These are phyloP conservation scores for Malus hybrid DNA, from an alignment of 331 rosid genomes.

Conservation along the genomic window DNA sequence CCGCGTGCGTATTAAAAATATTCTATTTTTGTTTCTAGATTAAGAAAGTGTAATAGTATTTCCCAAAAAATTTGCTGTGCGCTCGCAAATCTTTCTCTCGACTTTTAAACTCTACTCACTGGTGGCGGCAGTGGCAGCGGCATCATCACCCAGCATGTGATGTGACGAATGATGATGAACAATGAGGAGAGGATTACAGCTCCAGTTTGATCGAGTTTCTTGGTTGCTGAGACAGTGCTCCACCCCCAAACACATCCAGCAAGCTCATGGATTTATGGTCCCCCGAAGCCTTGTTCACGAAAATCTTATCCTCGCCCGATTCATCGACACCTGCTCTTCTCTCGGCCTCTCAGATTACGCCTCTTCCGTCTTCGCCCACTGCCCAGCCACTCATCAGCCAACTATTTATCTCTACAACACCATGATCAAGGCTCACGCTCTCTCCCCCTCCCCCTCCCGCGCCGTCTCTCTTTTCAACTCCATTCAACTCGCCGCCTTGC, in stretches of 20 bases:
- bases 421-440: slow-evolving; percentile 37
- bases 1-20: too few species aligned
- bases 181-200: background rate
- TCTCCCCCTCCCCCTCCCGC: slow-evolving; percentile 9
- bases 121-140: too few species aligned
- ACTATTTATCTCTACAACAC: slow-evolving; percentile 34
- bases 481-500: slow-evolving; percentile 21
- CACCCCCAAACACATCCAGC: slow-evolving; percentile 36
- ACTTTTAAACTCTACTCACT: too few species aligned
- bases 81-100: too few species aligned
- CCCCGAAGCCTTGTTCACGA: slow-evolving; percentile 34
- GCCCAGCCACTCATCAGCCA: slow-evolving; percentile 9
- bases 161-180: too few species aligned
- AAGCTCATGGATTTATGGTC: slow-evolving; percentile 43
- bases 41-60: too few species aligned
- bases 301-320: slow-evolving; percentile 31
- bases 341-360: slow-evolving; percentile 34
- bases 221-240: slow-evolving; percentile 3
- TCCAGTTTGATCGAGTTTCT: background rate
- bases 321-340: slow-evolving; percentile 40
- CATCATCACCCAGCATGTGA: too few species aligned
- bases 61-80: too few species aligned
- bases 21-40: too few species aligned
- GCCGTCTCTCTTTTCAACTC: slow-evolving; percentile 34
- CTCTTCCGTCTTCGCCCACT: slow-evolving; percentile 31